Evolutionary conservation across 768 basidiomycete genomes (phyloP).

Genomic region (Suillus bovinus): DNA sequence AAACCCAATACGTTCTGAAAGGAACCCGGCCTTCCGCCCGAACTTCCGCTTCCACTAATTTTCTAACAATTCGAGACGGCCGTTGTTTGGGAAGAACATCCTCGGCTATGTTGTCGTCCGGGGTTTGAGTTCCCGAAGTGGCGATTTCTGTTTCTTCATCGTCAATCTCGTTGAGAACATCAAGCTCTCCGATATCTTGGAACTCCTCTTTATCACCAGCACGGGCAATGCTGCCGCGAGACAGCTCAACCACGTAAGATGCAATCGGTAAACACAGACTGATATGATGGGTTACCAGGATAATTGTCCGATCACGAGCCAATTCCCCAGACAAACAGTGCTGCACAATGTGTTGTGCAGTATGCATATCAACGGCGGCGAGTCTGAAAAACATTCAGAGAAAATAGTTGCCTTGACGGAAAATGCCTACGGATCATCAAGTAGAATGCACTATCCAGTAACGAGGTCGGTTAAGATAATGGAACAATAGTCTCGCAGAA

Average conservation of each 20-base stretch:
- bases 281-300: constrained; percentile 85
- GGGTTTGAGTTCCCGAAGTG: constrained; percentile 17
- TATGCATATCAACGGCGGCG: constrained; percentile 78
- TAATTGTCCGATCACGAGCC: constrained; percentile 64
- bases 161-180: constrained; percentile 45
- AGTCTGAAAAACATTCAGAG: constrained; percentile 39
- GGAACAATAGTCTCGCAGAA: background rate
- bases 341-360: constrained; percentile 66
- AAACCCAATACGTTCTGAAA: constrained; percentile 57
- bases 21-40: constrained; percentile 69
- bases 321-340: constrained; percentile 65
- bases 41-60: constrained; percentile 61
- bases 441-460: constrained; percentile 47
- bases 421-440: constrained; percentile 68
- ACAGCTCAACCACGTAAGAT: constrained; percentile 64
- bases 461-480: constrained; percentile 9
- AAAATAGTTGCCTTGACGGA: constrained; percentile 18
- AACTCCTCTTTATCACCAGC: constrained; percentile 54
- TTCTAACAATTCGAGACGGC: constrained; percentile 36
- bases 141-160: constrained; percentile 38
- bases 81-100: constrained; percentile 9
- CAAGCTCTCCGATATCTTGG: constrained; percentile 41
- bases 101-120: constrained; percentile 38
- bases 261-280: constrained; percentile 69
- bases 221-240: constrained; percentile 46